A percentile compares a stretch with the other conserved stretches of the same genome.
Conservation (phyloP, 2,329 filamentous ascomycete genomes). For the Clathrospora elynae region DNA sequence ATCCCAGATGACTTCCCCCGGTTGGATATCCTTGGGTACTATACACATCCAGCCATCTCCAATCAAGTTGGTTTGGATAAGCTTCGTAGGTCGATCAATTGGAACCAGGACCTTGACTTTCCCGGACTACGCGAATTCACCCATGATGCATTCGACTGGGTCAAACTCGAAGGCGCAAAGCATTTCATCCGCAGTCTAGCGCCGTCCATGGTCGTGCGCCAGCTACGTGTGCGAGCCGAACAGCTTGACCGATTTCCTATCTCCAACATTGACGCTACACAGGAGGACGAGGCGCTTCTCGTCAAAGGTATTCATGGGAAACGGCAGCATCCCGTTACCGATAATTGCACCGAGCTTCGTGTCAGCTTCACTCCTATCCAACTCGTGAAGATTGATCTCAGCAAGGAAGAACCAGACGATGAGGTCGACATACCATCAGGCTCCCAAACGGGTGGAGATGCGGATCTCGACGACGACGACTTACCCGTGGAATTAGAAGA, state of each 20-base stretch:
- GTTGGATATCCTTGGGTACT: slow-evolving; percentile 78
- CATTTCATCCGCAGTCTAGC: slow-evolving; percentile 84
- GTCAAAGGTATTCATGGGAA: slow-evolving; percentile 70
- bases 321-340: slow-evolving; percentile 73
- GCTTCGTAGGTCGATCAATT: slow-evolving; percentile 61
- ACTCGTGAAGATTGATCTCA: slow-evolving; percentile 77
- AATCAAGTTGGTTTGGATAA: slow-evolving; percentile 60
- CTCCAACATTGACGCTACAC: slow-evolving; percentile 45
- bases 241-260: slow-evolving; percentile 23
- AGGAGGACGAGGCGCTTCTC: slow-evolving; percentile 58
- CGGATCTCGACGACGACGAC: slow-evolving; percentile 44
- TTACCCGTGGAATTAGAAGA: slow-evolving; percentile 38
- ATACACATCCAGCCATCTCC: slow-evolving; percentile 86
- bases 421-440: slow-evolving; percentile 53
- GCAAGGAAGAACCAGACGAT: slow-evolving; percentile 73
- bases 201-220: slow-evolving; percentile 72
- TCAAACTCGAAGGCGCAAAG: slow-evolving; percentile 73
- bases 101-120: slow-evolving; percentile 69
- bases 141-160: slow-evolving; percentile 85
- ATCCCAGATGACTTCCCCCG: slow-evolving; percentile 86
- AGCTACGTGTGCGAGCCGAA: slow-evolving; percentile 52
- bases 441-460: slow-evolving; percentile 28
- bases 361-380: slow-evolving; percentile 76
- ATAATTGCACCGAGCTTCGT: slow-evolving; percentile 76
- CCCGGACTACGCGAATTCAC: slow-evolving; percentile 73